Conservation (phyloP, 495 filamentous ascomycete genomes). For the Thermochaetoides thermophila region DNA sequence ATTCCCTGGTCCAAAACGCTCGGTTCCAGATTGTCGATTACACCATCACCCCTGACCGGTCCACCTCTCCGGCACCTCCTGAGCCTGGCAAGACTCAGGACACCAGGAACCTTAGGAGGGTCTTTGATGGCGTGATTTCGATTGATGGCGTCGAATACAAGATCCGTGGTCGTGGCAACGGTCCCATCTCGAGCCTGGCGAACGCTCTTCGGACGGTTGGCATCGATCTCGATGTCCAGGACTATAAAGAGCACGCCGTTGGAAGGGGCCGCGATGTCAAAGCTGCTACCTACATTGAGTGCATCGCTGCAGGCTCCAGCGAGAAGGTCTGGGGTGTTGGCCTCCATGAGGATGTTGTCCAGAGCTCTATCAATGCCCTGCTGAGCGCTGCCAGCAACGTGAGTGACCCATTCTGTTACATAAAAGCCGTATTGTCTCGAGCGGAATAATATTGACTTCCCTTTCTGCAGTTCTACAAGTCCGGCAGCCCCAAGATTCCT, state of each 20-base stretch:
- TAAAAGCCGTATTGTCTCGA: no score
- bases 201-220: slow-evolving; percentile 69
- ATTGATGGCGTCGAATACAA: slow-evolving; percentile 69
- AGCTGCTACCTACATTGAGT: slow-evolving; percentile 90
- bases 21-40: slow-evolving; percentile 86
- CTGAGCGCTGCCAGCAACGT: slow-evolving; percentile 80
- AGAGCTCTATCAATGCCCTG: slow-evolving; percentile 80
- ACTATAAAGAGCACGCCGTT: slow-evolving; percentile 95
- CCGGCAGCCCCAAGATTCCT: slow-evolving; percentile 38
- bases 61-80: slow-evolving; percentile 56
- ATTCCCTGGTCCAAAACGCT: slow-evolving; percentile 67
- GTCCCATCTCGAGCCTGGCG: slow-evolving; percentile 77
- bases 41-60: slow-evolving; percentile 75
- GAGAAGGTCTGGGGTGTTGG: slow-evolving; percentile 89
- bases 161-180: slow-evolving; percentile 71
- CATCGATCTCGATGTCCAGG: slow-evolving; percentile 78
- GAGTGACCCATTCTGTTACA: no score
- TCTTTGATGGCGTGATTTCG: slow-evolving; percentile 75
- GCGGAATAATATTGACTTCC: slow-evolving; percentile 31
- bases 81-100: slow-evolving; percentile 53
- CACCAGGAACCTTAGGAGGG: slow-evolving; percentile 62
- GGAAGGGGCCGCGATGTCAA: slow-evolving; percentile 66
- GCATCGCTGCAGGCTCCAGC: slow-evolving; percentile 51
- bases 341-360: slow-evolving; percentile 87
- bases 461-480: slow-evolving; percentile 38